Percentiles rank a stretch among this genome's conserved stretches.
Conservation (phyloP, 1,284 basidiomycete genomes). For the Rhodotorula sp. region DNA sequence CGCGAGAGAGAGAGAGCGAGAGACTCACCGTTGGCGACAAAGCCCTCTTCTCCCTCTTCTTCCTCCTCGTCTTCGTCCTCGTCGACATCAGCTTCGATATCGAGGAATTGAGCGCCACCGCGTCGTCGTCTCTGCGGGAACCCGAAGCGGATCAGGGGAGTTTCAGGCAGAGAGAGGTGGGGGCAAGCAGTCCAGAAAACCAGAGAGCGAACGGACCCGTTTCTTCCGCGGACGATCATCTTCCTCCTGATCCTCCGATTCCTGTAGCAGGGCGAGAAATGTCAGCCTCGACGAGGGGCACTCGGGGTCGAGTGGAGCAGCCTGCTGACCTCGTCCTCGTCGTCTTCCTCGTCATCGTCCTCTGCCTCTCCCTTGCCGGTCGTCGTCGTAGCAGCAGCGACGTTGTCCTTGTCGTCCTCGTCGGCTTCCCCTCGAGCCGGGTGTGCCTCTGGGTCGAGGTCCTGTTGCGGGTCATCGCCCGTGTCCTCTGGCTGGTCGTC, state of each 20-base stretch:
- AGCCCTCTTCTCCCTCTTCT: conserved; percentile 52
- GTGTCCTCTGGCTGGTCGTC: conserved; percentile 41
- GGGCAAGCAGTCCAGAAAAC: no score
- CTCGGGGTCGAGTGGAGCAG: neutral
- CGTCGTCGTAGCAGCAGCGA: no score
- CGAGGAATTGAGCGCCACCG: conserved; percentile 75
- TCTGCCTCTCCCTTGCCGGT: neutral
- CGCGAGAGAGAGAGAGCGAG: neutral
- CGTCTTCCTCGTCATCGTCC: conserved; percentile 3
- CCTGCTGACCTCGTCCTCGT: neutral
- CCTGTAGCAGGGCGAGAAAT: neutral
- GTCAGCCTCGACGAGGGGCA: neutral
- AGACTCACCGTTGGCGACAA: conserved; percentile 43
- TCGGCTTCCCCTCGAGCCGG: conserved; percentile 42
- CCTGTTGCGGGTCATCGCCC: conserved; percentile 30
- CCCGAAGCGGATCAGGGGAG: neutral
- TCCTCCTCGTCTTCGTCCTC: conserved; percentile 83
- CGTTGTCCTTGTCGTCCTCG: conserved; percentile 1
- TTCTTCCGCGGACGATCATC: conserved; percentile 37
- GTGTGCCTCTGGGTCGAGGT: conserved; percentile 37
- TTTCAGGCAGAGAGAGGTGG: neutral
- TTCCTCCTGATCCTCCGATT: conserved; percentile 24
- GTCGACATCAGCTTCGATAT: conserved; percentile 83
- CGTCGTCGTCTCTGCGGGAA: conserved; percentile 22
- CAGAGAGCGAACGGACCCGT: conserved; percentile 20